Percentiles rank a stretch among this genome's conserved stretches.
These are phyloP conservation scores for Penicillium sp. DNA, from an alignment of 2,329 filamentous ascomycete genomes.

Conservation along the genomic window DNA sequence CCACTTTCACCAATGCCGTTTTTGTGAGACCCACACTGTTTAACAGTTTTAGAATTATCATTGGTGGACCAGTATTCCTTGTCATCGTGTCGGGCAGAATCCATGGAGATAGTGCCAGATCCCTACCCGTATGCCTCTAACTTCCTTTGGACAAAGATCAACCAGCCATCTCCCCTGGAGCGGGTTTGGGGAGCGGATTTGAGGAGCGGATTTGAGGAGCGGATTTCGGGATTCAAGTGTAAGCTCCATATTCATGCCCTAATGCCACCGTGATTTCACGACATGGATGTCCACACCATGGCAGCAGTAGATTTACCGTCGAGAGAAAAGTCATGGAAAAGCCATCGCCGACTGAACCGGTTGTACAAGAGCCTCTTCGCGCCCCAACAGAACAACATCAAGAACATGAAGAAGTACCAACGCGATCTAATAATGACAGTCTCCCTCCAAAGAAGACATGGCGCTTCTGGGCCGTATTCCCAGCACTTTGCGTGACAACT, in stretches of 20 bases:
- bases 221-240: not conserved
- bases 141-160: not conserved
- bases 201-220: not conserved
- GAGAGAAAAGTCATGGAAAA: not conserved
- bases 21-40: not conserved
- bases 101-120: too few relatives aligned
- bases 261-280: not conserved
- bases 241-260: not conserved
- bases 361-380: not conserved
- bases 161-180: not conserved
- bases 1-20: too few relatives aligned
- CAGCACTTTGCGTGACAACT: conserved; percentile 23
- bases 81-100: too few relatives aligned
- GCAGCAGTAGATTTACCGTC: not conserved
- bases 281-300: not conserved
- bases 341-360: not conserved
- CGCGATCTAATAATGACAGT: not conserved
- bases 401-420: not conserved
- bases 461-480: conserved; percentile 32
- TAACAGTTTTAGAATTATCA: not conserved
- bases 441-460: not conserved
- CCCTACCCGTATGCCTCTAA: not conserved
- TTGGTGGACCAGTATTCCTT: not conserved
- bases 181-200: not conserved
- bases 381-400: not conserved